Percentiles rank a stretch among this genome's conserved stretches.
phyloP scores from a whole-genome alignment of 306 rosid genomes.

The Dalbergia cochinchinensis region DNA sequence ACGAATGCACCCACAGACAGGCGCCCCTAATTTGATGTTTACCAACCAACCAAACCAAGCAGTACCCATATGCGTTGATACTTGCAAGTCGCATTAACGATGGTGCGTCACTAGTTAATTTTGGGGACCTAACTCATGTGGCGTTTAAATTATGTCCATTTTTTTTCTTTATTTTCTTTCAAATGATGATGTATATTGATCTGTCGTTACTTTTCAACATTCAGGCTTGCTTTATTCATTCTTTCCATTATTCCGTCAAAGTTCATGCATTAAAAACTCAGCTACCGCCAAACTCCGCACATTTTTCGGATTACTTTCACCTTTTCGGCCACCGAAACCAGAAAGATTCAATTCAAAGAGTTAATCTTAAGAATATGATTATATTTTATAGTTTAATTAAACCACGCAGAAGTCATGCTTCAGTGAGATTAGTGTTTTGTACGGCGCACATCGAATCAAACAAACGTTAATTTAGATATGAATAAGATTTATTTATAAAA shows the following conservation, averaged over 20 bases:
- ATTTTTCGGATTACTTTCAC: conserved; percentile 15
- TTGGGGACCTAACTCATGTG: conserved; percentile 11
- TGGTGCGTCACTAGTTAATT: conserved; percentile 10
- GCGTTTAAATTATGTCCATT: not conserved
- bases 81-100: not conserved
- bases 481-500: too few relatives aligned
- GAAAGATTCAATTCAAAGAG: conserved; percentile 5
- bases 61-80: too few relatives aligned
- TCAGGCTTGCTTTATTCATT: not conserved
- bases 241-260: conserved; percentile 9
- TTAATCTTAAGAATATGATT: not conserved
- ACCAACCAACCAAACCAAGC: not conserved
- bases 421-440: not conserved
- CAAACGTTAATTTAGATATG: too few relatives aligned
- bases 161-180: not conserved
- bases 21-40: not conserved
- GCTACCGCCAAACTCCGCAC: conserved; percentile 3
- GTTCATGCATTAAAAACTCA: conserved; percentile 17
- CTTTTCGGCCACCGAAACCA: conserved; percentile 47
- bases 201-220: conserved; percentile 28
- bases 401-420: not conserved
- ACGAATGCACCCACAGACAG: too few relatives aligned
- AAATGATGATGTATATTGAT: not conserved
- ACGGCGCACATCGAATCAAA: not conserved
- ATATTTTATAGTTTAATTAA: not conserved